Evolutionary conservation across 148 eudicot species (phyloP).

Genomic region (Fagopyrum homotropicum): DNA sequence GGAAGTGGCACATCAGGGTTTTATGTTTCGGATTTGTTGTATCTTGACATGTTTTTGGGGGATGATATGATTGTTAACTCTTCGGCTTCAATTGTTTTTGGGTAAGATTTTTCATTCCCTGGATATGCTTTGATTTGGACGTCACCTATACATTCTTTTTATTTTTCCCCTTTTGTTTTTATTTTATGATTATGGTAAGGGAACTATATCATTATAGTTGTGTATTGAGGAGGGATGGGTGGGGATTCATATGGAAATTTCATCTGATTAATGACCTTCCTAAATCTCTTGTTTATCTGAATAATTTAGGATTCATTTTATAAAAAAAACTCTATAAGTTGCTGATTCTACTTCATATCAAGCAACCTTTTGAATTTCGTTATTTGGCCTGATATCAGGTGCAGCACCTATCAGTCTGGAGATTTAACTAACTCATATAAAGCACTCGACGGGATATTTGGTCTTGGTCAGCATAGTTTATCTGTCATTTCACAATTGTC

Average conservation of each 20-base stretch:
- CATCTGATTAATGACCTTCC: background rate
- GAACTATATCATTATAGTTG: background rate
- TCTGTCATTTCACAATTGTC: slow-evolving; percentile 89
- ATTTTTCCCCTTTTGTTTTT: background rate
- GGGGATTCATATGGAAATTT: background rate
- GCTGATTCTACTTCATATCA: background rate
- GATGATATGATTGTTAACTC: slow-evolving; percentile 57
- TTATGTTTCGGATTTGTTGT: slow-evolving; percentile 69
- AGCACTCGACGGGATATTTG: slow-evolving; percentile 96
- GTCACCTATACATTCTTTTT: background rate
- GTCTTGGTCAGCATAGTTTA: slow-evolving; percentile 80
- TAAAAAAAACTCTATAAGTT: background rate
- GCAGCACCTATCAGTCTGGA: slow-evolving; percentile 87
- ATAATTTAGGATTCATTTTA: background rate
- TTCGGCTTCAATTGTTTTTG: slow-evolving; percentile 78
- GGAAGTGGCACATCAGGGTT: slow-evolving; percentile 87
- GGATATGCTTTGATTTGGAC: background rate
- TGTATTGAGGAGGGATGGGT: background rate
- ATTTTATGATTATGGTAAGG: background rate
- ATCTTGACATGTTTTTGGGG: slow-evolving; percentile 68
- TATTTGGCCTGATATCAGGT: slow-evolving; percentile 34
- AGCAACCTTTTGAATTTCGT: background rate
- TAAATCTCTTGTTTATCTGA: background rate
- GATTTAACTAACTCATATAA: slow-evolving; percentile 70
- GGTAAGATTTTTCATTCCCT: slow-evolving; percentile 34